Percentiles rank a stretch among this genome's conserved stretches.
phyloP scores from a whole-genome alignment of 2,329 filamentous ascomycete species.

The Phaeomoniella chlamydospora region DNA sequence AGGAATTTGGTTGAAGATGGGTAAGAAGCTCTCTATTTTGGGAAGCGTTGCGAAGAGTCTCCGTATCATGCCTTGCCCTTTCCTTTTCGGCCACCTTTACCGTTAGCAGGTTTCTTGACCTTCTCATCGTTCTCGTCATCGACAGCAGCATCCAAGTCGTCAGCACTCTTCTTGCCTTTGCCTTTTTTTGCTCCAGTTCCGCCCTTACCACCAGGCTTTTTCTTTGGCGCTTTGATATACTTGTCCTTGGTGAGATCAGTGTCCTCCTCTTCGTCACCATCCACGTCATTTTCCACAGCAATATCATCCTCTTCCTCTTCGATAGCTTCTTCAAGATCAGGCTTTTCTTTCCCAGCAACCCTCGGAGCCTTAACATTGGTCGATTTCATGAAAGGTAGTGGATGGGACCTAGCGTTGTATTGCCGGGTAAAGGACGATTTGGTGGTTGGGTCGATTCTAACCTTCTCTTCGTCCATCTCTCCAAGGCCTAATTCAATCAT shows the following conservation, averaged over 20 bases:
- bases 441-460: slow-evolving; percentile 70
- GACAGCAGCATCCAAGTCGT: slow-evolving; percentile 18
- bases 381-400: slow-evolving; percentile 92
- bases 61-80: slow-evolving; percentile 32
- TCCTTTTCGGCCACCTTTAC: slow-evolving; percentile 25
- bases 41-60: too few species aligned
- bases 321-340: slow-evolving; percentile 90
- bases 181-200: slow-evolving; percentile 24
- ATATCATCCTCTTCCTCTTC: slow-evolving; percentile 58
- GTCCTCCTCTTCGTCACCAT: slow-evolving; percentile 59
- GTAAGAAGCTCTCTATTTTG: too few species aligned
- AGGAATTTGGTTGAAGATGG: too few species aligned
- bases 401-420: slow-evolving; percentile 80
- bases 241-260: slow-evolving; percentile 88
- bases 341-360: slow-evolving; percentile 57
- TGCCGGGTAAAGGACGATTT: slow-evolving; percentile 81
- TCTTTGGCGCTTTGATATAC: slow-evolving; percentile 85
- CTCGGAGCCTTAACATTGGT: slow-evolving; percentile 61
- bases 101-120: slow-evolving; percentile 41
- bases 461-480: slow-evolving; percentile 57
- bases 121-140: slow-evolving; percentile 33
- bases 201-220: slow-evolving; percentile 33
- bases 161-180: slow-evolving; percentile 20
- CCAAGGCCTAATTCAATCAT: slow-evolving; percentile 86
- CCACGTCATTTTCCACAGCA: slow-evolving; percentile 31